Conservation (phyloP, 495 filamentous ascomycete species). For the Penicillium parvum region DNA sequence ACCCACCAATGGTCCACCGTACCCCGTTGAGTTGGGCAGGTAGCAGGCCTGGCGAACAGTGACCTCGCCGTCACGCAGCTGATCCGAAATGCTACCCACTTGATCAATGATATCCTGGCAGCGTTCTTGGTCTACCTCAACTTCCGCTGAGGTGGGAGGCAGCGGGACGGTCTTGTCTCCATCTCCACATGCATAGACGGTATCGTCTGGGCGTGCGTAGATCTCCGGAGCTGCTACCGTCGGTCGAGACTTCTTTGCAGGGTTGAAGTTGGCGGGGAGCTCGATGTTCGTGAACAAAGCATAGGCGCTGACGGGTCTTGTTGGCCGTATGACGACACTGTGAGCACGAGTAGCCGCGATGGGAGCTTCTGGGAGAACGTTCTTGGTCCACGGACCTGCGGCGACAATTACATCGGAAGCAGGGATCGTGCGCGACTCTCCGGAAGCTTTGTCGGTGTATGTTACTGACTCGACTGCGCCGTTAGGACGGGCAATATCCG, state of each 20-base stretch:
- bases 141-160: slow-evolving; percentile 69
- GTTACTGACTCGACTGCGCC: slow-evolving; percentile 61
- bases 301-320: slow-evolving; percentile 74
- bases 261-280: slow-evolving; percentile 58
- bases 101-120: slow-evolving; percentile 90
- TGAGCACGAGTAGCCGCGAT: slow-evolving; percentile 83
- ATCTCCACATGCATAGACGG: slow-evolving; percentile 92
- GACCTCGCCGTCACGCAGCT: slow-evolving; percentile 71
- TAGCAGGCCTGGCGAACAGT: slow-evolving; percentile 90
- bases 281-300: slow-evolving; percentile 88
- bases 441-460: slow-evolving; percentile 64
- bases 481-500: slow-evolving; percentile 52
- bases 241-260: slow-evolving; percentile 46
- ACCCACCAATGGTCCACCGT: slow-evolving; percentile 73
- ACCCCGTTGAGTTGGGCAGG: slow-evolving; percentile 65
- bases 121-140: slow-evolving; percentile 67
- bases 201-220: slow-evolving; percentile 81
- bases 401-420: slow-evolving; percentile 81
- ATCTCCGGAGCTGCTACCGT: slow-evolving; percentile 81
- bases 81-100: slow-evolving; percentile 69
- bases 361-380: slow-evolving; percentile 67
- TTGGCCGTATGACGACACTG: slow-evolving; percentile 76
- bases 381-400: slow-evolving; percentile 86
- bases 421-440: slow-evolving; percentile 53
- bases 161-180: slow-evolving; percentile 74